Base-by-base conservation (phyloP, 371 early-diverging fungal species). In the Rhizopus stolonifer region DNA sequence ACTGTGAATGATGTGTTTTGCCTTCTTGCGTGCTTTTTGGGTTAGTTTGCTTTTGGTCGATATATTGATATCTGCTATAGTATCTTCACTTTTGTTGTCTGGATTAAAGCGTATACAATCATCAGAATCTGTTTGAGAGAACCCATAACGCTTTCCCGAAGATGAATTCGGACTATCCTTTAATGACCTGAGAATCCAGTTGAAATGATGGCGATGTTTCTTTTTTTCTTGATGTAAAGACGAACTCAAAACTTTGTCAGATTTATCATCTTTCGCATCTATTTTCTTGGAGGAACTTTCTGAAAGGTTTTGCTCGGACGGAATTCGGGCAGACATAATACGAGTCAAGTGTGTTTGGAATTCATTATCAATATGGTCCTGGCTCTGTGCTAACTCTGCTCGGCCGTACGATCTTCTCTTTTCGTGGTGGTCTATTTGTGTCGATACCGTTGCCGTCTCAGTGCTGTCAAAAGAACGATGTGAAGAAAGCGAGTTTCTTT, bases 51-150 rank as follows among this genome's bases (percentile, higher is more conserved):
- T 18, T 34, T 53, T 48, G 4, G 40, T 46, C 2, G 43, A 31
- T 11, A 29, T 11, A 0, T 36, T 15, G 1, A 43, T 54, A 36
- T 8, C 52, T 29, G 51, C 34, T 1, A 13, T 15, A 15, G 47
- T 46, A 7, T 42, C 32, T 9, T 18, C 24, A 25, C 21, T 33
- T 17, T 42, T 44, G 4, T 51, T 38, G n/a, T 60, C 60, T 11
- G 60, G 60, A 23, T 60, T 60, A 23, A 60, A 55, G 13, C n/a
- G 23, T 4, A 48, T 24, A 19, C 42, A 46, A n/a, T 69, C 68
- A 18, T 71, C 72, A 4, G 61, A 58, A 46, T 75, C 76, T 13
- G 67, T 62, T 44, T 72, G 72, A 11, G 68, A 69, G 42, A 76
- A 76, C 0, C 77, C 77, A 47, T 64, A 76, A 5, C 70, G 65